Conservation (phyloP, 2,329 filamentous ascomycete species). For the Phaeosphaeria sp. region DNA sequence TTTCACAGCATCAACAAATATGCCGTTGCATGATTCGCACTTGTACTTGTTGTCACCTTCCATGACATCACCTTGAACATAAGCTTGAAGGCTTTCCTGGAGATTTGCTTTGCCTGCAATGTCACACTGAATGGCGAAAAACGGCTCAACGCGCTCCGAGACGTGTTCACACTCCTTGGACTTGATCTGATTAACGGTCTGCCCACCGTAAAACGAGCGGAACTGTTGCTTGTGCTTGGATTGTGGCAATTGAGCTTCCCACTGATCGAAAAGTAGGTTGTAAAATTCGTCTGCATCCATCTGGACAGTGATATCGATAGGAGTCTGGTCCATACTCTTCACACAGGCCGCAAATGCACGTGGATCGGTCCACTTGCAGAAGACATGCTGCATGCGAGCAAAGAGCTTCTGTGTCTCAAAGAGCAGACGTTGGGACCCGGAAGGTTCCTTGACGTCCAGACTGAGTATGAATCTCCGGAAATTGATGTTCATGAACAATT, state of each 20-base stretch:
- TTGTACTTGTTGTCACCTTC: slow-evolving; percentile 99
- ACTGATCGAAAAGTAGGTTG: slow-evolving; percentile 88
- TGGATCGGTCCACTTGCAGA: slow-evolving; percentile 76
- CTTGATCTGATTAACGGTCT: slow-evolving; percentile 92
- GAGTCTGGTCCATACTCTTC: slow-evolving; percentile 79
- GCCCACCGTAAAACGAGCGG: slow-evolving; percentile 86
- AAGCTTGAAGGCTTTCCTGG: slow-evolving; percentile 89
- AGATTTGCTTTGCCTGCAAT: slow-evolving; percentile 89
- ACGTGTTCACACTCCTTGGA: slow-evolving; percentile 94
- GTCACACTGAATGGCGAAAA: slow-evolving; percentile 94
- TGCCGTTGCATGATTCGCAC: slow-evolving; percentile 85
- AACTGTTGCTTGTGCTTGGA: slow-evolving; percentile 74
- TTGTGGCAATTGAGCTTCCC: slow-evolving; percentile 80
- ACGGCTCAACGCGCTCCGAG: slow-evolving; percentile 87
- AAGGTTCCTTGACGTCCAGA: slow-evolving; percentile 59
- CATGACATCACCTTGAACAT: slow-evolving; percentile 95
- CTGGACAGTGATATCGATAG: slow-evolving; percentile 86
- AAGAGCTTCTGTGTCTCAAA: slow-evolving; percentile 82
- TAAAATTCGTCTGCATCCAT: slow-evolving; percentile 99
- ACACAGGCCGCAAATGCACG: slow-evolving; percentile 75
- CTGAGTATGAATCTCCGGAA: slow-evolving; percentile 85
- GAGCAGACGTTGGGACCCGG: slow-evolving; percentile 71
- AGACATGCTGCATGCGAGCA: slow-evolving; percentile 82
- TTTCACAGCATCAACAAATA: slow-evolving; percentile 89
- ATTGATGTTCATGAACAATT: slow-evolving; percentile 92